Evolutionary conservation across 257 asterid species (phyloP).

Genomic region (Scutellaria galericulata): DNA sequence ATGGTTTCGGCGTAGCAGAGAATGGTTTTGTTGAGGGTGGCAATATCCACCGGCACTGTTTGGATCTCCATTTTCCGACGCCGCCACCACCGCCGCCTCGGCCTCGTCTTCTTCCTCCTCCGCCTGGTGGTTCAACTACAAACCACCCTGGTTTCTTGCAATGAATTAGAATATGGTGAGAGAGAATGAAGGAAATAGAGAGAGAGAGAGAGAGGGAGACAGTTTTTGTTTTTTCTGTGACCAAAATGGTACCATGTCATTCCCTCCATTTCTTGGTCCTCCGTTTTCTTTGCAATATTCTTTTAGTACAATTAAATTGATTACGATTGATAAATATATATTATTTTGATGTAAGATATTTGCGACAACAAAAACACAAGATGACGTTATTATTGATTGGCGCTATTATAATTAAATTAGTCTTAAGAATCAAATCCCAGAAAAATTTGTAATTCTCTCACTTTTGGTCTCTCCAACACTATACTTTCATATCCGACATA

Average conservation of each 20-base stretch:
- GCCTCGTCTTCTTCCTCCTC: constrained; percentile 43
- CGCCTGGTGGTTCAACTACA: constrained; percentile 22
- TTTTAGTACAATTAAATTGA: background rate
- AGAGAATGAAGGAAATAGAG: constrained; percentile 25
- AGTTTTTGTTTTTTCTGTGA: background rate
- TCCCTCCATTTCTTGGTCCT: constrained; percentile 33
- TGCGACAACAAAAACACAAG: too few species aligned
- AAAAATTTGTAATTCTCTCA: too few species aligned
- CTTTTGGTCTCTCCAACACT: too few species aligned
- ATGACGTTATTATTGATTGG: too few species aligned
- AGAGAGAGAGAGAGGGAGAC: background rate
- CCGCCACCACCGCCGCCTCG: constrained; percentile 23
- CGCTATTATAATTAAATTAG: too few species aligned
- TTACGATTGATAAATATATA: too few species aligned
- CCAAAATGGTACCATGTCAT: constrained; percentile 28
- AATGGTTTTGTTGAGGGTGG: constrained; percentile 48
- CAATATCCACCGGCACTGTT: constrained; percentile 31
- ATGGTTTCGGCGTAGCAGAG: constrained; percentile 73
- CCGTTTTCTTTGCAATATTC: constrained; percentile 29
- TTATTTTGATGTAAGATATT: too few species aligned
- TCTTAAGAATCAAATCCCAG: too few species aligned
- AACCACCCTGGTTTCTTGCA: constrained; percentile 30
- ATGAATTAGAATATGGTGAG: constrained; percentile 10
- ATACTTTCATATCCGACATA: too few species aligned
- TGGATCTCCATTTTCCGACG: constrained; percentile 28